phyloP scores from a whole-genome alignment of 768 basidiomycete genomes.

The Amanita pallidorosea region DNA sequence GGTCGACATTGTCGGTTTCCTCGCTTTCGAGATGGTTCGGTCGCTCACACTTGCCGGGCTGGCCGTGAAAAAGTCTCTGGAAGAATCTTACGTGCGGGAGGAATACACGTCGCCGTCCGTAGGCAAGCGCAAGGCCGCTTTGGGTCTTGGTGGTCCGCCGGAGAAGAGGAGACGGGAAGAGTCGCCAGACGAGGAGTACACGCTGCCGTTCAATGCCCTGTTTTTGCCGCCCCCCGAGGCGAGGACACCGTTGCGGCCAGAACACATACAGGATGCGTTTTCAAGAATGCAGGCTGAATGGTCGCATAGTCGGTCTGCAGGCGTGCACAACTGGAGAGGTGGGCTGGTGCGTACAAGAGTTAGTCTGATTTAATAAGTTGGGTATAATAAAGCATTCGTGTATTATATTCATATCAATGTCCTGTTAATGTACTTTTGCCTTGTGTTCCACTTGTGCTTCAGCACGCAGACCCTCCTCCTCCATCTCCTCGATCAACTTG shows the following conservation, averaged over 20 bases:
- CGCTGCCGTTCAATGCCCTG: conserved; percentile 58
- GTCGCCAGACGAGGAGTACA: conserved; percentile 56
- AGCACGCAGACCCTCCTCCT: conserved; percentile 60
- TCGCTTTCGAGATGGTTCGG: conserved; percentile 95
- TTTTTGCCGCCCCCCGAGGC: conserved; percentile 80
- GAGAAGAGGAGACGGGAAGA: conserved; percentile 48
- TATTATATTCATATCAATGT: too few species aligned
- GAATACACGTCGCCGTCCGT: conserved; percentile 54
- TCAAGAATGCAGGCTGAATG: conserved; percentile 83
- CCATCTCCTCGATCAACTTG: conserved; percentile 56
- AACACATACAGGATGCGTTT: conserved; percentile 90
- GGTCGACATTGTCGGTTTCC: conserved; percentile 92
- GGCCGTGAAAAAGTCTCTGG: conserved; percentile 69
- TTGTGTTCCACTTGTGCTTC: conserved; percentile 42
- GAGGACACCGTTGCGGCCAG: conserved; percentile 63
- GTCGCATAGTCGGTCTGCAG: conserved; percentile 71
- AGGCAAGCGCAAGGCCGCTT: conserved; percentile 57
- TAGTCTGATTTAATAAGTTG: conserved; percentile 52
- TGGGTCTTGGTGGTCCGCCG: conserved; percentile 29
- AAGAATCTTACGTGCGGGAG: conserved; percentile 59
- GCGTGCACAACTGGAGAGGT: conserved; percentile 85
- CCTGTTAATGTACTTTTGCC: conserved; percentile 6
- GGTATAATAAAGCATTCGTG: conserved; percentile 3
- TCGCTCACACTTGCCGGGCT: conserved; percentile 85
- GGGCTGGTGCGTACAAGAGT: conserved; percentile 73